Base-by-base conservation (phyloP, 768 basidiomycete genomes). In the Trametes elegans region DNA sequence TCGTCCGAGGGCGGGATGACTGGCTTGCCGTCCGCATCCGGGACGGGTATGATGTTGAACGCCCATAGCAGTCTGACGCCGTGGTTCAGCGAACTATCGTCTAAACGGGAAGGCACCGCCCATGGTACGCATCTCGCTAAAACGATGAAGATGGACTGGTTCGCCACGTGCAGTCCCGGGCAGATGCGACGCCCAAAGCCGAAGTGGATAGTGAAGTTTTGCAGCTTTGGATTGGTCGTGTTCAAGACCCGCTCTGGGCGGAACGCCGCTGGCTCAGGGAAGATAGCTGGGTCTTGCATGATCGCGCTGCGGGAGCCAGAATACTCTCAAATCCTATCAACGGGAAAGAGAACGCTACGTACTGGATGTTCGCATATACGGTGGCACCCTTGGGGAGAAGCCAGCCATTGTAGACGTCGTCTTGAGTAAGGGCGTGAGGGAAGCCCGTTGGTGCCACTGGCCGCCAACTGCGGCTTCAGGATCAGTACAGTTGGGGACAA, bases 381-480 rank as follows among this genome's bases (percentile, higher is more conserved):
- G 61, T 60, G 28, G 63, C 55, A 10, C 70, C 70, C n/a, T 63
- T 63, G 7, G 70, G 70, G 11, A 70, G 53, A 34, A 61, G 57
- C 34, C 63, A 59, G 16, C 67, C 63, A 7, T 63, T 58, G 42
- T 66, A 65, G 7, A 56, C 31, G 39, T 70, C 66, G 27, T 61
- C 55, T 13, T 24, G 18, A 1, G 43, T 40, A 7, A 66, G 59
- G 0, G 61, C 53, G 19, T 70, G 64, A 8, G 66, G 62, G 35
- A 66, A 49, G 1, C 54, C 54, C 14, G 47, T 49, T 7, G 31
- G 54, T 18, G 47, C 34, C 4, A 49, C 34, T 16, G 46, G 46
- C 5, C 46, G 2, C 53, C 53, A 55, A 19, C 53, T 55, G 13
- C 2, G 18, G 13, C n/a, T 9, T 11, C 2, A 28, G 23, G 32